Evolutionary conservation across 2,329 filamentous ascomycete species (phyloP), one percentile per base, ranked within the genome.

Genomic region (Penicillium sp.): DNA sequence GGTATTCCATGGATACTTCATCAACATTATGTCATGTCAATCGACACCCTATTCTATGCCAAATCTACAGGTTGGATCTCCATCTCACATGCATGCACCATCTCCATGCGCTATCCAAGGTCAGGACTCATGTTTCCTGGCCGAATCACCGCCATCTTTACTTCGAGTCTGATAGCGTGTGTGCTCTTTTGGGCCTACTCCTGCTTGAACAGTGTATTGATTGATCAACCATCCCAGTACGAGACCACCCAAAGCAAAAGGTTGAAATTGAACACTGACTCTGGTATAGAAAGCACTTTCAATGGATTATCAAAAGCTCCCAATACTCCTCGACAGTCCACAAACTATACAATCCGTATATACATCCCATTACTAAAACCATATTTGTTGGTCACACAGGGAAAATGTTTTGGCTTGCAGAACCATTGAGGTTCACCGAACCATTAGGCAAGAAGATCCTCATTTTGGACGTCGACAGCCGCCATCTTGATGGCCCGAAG

Each of bases 381-480:
- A 34, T 36, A 27, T 54, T 54, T 21, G 15, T 40, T 9, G 52
- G 38, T 21, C 44, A 11, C 27, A 54, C 52, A 15, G 52, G 52
- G 21, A 54, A 54, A 11, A 2, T 5, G 1, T 54, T 54, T 8
- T 54, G 52, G 44, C 15, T 48, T 21, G 16, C 36, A 3, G 38
- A 50, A 15, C 45, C 44, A 8, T 36, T 50, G 13, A 44, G 58
- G 21, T 54, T 63, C 46, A 48, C 39, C 23, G 23, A 57, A 45
- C 34, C 55, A 2, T 33, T 65, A 33, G 53, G 61, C 3, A 56
- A 57, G 29, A 54, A 52, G 10, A 27, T 64, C 6, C 51, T 65
- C 11, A 58, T 65, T 48, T 49, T 65, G 6, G 61, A 60, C 46
- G 57, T 57, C 16, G 62, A 65, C 38, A 64, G 51, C 23, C 62